Percentiles rank a stretch among this genome's conserved stretches.
Conservation (phyloP, 768 basidiomycete species). For the Tulasnella sp. region DNA sequence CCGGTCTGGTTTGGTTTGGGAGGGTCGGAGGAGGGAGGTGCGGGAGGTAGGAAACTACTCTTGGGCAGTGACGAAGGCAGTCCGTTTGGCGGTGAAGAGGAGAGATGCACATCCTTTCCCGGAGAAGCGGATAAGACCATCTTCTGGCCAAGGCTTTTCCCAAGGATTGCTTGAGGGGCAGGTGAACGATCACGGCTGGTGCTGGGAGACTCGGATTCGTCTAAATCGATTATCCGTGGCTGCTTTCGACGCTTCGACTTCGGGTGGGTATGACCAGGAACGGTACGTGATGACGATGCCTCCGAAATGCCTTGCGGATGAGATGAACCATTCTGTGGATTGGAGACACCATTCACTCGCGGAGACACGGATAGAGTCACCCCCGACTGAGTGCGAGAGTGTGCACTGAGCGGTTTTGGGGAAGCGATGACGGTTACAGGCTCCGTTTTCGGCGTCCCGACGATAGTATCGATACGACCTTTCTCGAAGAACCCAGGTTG, state of each 20-base stretch:
- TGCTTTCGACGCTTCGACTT: slow-evolving; percentile 46
- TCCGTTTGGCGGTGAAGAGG: neutral
- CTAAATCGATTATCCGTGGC: slow-evolving; percentile 70
- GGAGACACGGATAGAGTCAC: slow-evolving; percentile 20
- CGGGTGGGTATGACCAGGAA: neutral
- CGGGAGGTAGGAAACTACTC: no score
- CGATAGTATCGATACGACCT: slow-evolving; percentile 29
- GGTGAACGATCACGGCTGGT: neutral
- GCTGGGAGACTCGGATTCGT: slow-evolving; percentile 24
- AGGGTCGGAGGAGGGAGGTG: no score
- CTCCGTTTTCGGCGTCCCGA: slow-evolving; percentile 10
- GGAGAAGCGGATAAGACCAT: neutral
- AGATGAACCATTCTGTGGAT: neutral
- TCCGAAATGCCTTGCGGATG: neutral
- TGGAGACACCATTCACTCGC: slow-evolving; percentile 19
- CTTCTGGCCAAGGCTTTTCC: no score
- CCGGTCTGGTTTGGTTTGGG: no score
- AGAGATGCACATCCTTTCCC: neutral
- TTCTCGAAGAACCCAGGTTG: slow-evolving; percentile 60
- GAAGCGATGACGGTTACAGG: slow-evolving; percentile 4
- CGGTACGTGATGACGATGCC: neutral
- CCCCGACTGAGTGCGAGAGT: neutral
- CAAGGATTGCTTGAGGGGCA: no score
- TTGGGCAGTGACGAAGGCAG: neutral
- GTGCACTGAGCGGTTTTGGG: neutral